Evolutionary conservation across 805 yeast genomes (phyloP).

Genomic region (Yarrowia hollandica): DNA sequence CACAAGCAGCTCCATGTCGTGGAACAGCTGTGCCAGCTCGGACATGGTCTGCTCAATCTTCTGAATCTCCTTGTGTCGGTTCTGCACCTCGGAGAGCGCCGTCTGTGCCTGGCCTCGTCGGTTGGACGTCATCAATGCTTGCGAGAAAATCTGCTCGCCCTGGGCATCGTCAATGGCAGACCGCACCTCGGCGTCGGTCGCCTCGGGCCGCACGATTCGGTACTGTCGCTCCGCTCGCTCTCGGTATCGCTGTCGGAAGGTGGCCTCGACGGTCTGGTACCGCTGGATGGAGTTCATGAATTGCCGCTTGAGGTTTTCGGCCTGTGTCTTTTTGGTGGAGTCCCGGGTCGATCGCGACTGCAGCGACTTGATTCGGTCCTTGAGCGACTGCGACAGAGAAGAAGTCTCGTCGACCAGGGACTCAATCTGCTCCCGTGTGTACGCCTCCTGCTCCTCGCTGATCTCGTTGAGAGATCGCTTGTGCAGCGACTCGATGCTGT

Average conservation of each 20-base stretch:
- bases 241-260: conserved; percentile 79
- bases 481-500: conserved; percentile 69
- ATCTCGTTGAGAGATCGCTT: conserved; percentile 69
- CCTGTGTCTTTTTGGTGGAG: conserved; percentile 82
- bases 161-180: conserved; percentile 80
- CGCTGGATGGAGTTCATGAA: conserved; percentile 85
- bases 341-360: conserved; percentile 59
- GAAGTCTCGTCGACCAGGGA: conserved; percentile 74
- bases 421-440: conserved; percentile 74
- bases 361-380: conserved; percentile 70
- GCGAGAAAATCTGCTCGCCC: conserved; percentile 90
- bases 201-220: conserved; percentile 59
- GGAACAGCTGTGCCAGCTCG: conserved; percentile 90
- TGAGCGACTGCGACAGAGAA: conserved; percentile 71
- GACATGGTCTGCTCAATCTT: conserved; percentile 94
- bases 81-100: conserved; percentile 92
- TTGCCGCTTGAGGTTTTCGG: conserved; percentile 80
- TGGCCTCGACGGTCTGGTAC: conserved; percentile 81
- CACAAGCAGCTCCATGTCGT: conserved; percentile 94
- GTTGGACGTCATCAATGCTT: conserved; percentile 55
- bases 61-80: conserved; percentile 91
- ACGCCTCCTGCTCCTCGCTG: conserved; percentile 62
- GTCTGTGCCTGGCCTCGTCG: conserved; percentile 76
- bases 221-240: conserved; percentile 91
- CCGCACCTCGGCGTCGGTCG: conserved; percentile 74